phyloP scores from a whole-genome alignment of 495 filamentous ascomycete genomes.

The Aspergillus hancockii region DNA sequence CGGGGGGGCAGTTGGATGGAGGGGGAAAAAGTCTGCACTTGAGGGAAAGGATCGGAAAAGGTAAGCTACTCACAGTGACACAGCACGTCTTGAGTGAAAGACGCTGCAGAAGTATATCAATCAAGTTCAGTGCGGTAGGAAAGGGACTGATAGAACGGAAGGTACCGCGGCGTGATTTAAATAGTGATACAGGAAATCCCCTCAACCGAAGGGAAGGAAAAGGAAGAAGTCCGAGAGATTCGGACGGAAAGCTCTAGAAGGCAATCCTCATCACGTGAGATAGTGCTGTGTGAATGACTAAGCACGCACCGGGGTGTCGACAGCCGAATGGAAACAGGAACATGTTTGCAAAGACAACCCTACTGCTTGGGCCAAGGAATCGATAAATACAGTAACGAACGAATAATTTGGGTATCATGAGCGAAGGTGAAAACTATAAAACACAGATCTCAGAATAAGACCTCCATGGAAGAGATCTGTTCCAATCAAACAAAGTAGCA shows the following conservation, averaged over 20 bases:
- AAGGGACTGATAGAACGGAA: conserved; percentile 11
- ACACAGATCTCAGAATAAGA: conserved; percentile 8
- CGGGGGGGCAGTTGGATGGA: conserved; percentile 8
- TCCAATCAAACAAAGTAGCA: conserved; percentile 8
- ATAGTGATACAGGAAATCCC: conserved; percentile 1
- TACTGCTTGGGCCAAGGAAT: too few relatives aligned
- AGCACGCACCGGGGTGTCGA: too few relatives aligned
- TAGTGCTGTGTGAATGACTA: neutral
- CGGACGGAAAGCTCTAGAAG: conserved; percentile 52
- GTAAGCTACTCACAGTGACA: conserved; percentile 25
- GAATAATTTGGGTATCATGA: conserved; percentile 2
- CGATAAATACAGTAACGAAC: neutral
- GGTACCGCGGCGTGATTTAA: conserved; percentile 13
- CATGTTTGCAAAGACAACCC: too few relatives aligned
- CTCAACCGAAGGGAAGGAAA: conserved; percentile 1
- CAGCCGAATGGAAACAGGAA: too few relatives aligned
- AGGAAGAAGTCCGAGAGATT: conserved; percentile 12
- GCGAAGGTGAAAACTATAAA: conserved; percentile 7
- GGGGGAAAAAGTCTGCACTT: conserved; percentile 12
- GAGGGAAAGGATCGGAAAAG: conserved; percentile 15
- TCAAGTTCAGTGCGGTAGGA: conserved; percentile 15
- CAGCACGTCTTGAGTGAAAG: conserved; percentile 11
- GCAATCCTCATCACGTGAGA: conserved; percentile 31
- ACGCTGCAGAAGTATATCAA: conserved; percentile 30
- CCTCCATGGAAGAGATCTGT: neutral